phyloP scores from a whole-genome alignment of 2,329 filamentous ascomycete species.

The Paramyrothecium roridum region DNA sequence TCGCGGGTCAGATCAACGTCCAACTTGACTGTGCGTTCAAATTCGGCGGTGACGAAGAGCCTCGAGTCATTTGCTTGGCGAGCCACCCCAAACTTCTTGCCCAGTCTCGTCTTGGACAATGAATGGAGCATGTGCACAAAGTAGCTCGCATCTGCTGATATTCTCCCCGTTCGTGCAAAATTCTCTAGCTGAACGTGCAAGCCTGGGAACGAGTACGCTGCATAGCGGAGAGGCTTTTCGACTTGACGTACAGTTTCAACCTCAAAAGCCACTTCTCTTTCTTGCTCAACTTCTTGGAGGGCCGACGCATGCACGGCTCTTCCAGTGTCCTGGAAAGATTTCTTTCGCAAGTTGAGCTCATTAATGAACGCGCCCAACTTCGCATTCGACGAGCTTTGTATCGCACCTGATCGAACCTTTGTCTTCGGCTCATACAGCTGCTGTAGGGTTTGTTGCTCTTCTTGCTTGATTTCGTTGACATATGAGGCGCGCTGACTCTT shows the following conservation, averaged over 20 bases:
- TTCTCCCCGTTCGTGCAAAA: slow-evolving; percentile 44
- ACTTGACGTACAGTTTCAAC: slow-evolving; percentile 54
- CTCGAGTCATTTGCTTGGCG: slow-evolving; percentile 12
- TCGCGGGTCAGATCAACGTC: slow-evolving; percentile 14
- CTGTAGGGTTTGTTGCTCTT: slow-evolving; percentile 54
- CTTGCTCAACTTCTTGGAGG: slow-evolving; percentile 56
- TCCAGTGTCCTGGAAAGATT: slow-evolving; percentile 18
- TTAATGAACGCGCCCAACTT: slow-evolving; percentile 12
- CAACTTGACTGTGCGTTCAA: slow-evolving; percentile 16
- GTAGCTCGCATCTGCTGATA: slow-evolving; percentile 29
- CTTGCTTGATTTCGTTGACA: slow-evolving; percentile 33
- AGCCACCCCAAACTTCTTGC: slow-evolving; percentile 28
- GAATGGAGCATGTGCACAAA: slow-evolving; percentile 34
- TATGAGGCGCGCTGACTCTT: slow-evolving; percentile 27
- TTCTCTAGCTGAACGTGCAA: slow-evolving; percentile 44
- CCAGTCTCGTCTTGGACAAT: slow-evolving; percentile 24
- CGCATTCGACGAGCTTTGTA: slow-evolving; percentile 9
- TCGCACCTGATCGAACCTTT: slow-evolving; percentile 8
- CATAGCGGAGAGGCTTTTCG: slow-evolving; percentile 42
- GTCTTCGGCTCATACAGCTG: slow-evolving; percentile 49
- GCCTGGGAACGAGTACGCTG: slow-evolving; percentile 37
- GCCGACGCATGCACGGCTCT: slow-evolving; percentile 43
- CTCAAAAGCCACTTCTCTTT: slow-evolving; percentile 56
- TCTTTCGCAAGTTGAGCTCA: slow-evolving; percentile 15
- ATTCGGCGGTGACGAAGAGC: slow-evolving; percentile 26